A percentile compares a stretch with the other conserved stretches of the same genome.
phyloP scores from a whole-genome alignment of 139 green algal species.

The Bryopsis sp. region DNA sequence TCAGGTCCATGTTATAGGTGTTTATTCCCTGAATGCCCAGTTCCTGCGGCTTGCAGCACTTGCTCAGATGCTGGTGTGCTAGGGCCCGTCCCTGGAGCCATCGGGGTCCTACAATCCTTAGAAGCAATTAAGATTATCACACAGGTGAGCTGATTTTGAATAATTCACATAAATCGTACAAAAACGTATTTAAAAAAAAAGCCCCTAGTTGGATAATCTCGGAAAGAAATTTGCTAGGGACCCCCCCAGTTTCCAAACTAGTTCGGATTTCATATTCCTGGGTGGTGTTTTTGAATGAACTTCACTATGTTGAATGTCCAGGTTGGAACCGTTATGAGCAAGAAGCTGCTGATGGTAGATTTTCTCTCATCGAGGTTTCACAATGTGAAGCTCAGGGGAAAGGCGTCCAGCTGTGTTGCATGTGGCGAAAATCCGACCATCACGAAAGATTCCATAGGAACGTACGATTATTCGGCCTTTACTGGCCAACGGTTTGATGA shows the following conservation, averaged over 20 bases:
- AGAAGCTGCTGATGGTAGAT: conserved; percentile 67
- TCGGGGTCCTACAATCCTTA: conserved; percentile 86
- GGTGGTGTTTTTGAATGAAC: too few species aligned
- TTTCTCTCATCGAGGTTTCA: conserved; percentile 50
- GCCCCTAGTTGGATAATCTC: too few species aligned
- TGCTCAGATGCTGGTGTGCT: conserved; percentile 89
- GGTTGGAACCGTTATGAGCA: conserved; percentile 45
- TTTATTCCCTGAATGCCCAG: conserved; percentile 78
- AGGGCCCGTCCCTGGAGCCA: conserved; percentile 79
- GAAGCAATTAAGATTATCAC: conserved; percentile 84
- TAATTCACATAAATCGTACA: too few species aligned
- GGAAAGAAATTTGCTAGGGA: too few species aligned
- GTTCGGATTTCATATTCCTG: too few species aligned
- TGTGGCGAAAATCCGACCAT: conserved; percentile 50
- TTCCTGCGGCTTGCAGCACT: conserved; percentile 60
- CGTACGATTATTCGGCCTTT: conserved; percentile 71
- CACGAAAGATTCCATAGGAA: conserved; percentile 33
- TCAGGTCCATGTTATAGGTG: conserved; percentile 74
- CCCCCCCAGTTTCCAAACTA: neutral
- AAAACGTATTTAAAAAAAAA: too few species aligned
- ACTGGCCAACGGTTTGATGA: conserved; percentile 38
- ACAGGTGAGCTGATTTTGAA: conserved; percentile 3
- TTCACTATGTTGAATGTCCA: conserved; percentile 15
- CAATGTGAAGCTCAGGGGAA: conserved; percentile 57
- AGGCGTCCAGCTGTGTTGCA: conserved; percentile 41